Evolutionary conservation across 140 eudicot genomes (phyloP), one percentile per base, ranked within the genome.

Genomic region (Oenanthe javanica): DNA sequence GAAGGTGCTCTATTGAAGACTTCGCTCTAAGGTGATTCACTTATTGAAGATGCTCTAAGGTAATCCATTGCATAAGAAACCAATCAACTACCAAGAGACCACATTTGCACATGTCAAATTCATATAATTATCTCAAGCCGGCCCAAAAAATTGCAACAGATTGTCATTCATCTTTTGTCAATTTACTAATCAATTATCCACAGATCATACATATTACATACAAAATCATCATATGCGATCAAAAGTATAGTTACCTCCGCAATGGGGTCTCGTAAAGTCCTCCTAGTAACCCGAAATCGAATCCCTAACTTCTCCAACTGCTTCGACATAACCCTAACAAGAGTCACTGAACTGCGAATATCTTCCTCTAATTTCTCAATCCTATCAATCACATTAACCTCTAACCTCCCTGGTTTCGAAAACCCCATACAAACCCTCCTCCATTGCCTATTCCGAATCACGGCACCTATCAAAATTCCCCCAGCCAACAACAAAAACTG

Each of bases 261-360:
- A 79, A 95, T 92, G 48, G 99, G 99, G 27, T 93, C 96, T 83
- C 91, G 93, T 78, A 95, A 54, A 61, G 99, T 79, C 83, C 87
- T 95, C 84, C 93, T 86, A 0, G 91, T 86, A 46, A 91, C 91
- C 82, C 99, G 86, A 86, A 95, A 91, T 86, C 97, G 89, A 79
- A 88, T 90, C 52, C 99, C 97, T 38, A 95, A 81, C 79, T 95
- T 95, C 93, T 92, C 99, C 83, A 95, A 88, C 86, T 92, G 99
- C 90, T 97, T 95, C 11, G 97, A 91, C 88, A 92, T 74, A 77
- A 87, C 91, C 91, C 91, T 80, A 78, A 92, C 76, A 15, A 95
- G 80, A 21, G 90, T 83, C 6, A 90, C 92, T 4, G 93, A 90
- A 59, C 86, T 91, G 79, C 90, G 80, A 11, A 92, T 70, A 84